Evolutionary conservation across 257 asterid species (phyloP).

Genomic region (Solanum infundibuliforme): DNA sequence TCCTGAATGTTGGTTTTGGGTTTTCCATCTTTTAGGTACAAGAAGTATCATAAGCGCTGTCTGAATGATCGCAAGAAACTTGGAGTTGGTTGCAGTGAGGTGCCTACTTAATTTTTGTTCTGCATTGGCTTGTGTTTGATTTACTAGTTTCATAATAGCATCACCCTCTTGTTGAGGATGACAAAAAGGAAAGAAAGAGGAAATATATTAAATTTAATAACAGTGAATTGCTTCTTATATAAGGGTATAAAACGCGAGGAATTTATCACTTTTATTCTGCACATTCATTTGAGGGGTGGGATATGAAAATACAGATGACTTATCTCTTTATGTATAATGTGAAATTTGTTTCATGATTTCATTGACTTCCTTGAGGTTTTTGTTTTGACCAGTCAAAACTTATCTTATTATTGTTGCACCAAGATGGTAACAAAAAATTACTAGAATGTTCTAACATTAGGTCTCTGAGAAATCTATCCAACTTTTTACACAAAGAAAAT

Average conservation of each 20-base stretch:
- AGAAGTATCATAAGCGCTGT: constrained; percentile 69
- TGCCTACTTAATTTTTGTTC: constrained; percentile 8
- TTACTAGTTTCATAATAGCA: background rate
- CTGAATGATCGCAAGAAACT: constrained; percentile 68
- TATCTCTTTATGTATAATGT: background rate
- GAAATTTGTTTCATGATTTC: background rate
- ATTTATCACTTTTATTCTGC: background rate
- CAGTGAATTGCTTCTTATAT: background rate
- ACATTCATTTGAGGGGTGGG: background rate
- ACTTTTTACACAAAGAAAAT: background rate
- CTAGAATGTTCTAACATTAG: background rate
- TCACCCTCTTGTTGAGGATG: background rate
- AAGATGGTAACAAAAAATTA: background rate
- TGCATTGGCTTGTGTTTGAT: background rate
- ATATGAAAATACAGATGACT: background rate
- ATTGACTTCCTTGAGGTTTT: background rate
- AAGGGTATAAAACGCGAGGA: background rate
- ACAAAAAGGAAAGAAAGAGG: background rate
- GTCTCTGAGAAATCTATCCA: background rate
- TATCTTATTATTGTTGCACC: background rate
- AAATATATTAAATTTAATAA: background rate
- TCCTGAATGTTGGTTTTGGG: background rate
- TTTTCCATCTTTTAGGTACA: constrained; percentile 44
- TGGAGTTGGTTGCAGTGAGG: constrained; percentile 98
- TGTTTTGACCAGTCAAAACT: background rate